Percentiles rank a stretch among this genome's conserved stretches.
Evolutionary conservation across 1,284 basidiomycete genomes (phyloP).

Genomic region (Neonothopanus nambi): DNA sequence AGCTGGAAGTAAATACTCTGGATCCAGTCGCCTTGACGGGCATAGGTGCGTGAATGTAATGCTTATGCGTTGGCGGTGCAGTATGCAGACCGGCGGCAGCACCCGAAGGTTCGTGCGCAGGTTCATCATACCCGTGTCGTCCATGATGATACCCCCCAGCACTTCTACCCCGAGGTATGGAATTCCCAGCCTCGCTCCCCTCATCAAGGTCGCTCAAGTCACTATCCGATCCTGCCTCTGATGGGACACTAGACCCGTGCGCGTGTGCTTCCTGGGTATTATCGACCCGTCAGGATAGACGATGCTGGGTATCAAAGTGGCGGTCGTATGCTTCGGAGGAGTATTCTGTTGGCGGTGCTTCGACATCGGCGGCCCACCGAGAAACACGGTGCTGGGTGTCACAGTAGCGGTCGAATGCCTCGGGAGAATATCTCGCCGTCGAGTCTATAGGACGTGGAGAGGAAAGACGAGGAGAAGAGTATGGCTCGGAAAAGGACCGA

Average conservation of each 20-base stretch:
- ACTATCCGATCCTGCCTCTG: conserved; percentile 12
- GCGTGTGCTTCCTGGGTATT: conserved; percentile 15
- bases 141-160: not conserved
- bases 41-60: not conserved
- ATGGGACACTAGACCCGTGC: conserved; percentile 8
- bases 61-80: not conserved
- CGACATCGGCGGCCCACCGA: too few species aligned
- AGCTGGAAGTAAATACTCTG: too few species aligned
- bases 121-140: not conserved
- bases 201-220: conserved; percentile 9
- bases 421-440: too few species aligned
- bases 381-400: too few species aligned
- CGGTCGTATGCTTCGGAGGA: conserved; percentile 16
- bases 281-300: conserved; percentile 15
- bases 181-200: conserved; percentile 1
- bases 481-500: too few species aligned
- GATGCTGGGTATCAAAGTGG: conserved; percentile 13
- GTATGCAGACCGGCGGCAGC: not conserved
- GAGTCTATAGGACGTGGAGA: too few species aligned
- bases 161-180: conserved; percentile 4
- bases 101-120: not conserved
- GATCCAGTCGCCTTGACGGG: too few species aligned
- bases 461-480: too few species aligned
- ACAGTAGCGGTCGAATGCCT: too few species aligned
- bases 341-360: too few species aligned